Evolutionary conservation across 23 red algal species (phyloP), one percentile per base, ranked within the genome.

Genomic region (Porphyridium purpureum): DNA sequence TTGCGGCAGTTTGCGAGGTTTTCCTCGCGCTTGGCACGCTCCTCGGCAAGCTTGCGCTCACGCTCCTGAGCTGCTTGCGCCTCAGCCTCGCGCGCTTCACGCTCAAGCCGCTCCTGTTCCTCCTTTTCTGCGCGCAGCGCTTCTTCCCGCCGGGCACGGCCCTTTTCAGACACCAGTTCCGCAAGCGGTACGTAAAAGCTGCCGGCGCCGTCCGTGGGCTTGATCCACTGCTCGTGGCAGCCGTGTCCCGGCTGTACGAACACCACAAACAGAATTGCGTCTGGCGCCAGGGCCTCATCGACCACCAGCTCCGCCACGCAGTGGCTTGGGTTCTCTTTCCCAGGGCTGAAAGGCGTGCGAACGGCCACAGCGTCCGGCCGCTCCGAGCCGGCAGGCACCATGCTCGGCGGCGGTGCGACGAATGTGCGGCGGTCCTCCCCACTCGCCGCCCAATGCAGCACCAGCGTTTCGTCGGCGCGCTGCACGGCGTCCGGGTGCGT

Each of bases 231-330:
- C 33, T 73, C 66, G 8, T 24, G 24, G 47, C 57, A 73, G 14
- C 78, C 57, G 33, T 49, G 24, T n/a, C 33, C 55, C 1, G 22
- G 58, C 5, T 46, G 60, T 58, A 85, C 67, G 48, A 66, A 64
- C 31, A 85, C 62, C 36, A 85, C 31, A 61, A 85, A 85, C 31
- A 85, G 67, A 74, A 85, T 67, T 5, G 67, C 80, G 22, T 61
- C 62, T 5, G 80, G 80, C n/a, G 69, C 59, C 27, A 57, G 31
- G 57, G 51, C 20, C 49, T 85, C 68, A 26, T 33, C 17, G 33
- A 85, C 54, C 7, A n/a, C 33, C 35, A 70, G 23, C 9, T 27
- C n/a, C 21, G 74, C 49, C 0, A 60, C n/a, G n/a, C n/a, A n/a
- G n/a, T n/a, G n/a, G n/a, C n/a, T n/a, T n/a, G n/a, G n/a, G n/a